Base-by-base conservation (phyloP, 2,329 filamentous ascomycete species). In the Chalara sp. region DNA sequence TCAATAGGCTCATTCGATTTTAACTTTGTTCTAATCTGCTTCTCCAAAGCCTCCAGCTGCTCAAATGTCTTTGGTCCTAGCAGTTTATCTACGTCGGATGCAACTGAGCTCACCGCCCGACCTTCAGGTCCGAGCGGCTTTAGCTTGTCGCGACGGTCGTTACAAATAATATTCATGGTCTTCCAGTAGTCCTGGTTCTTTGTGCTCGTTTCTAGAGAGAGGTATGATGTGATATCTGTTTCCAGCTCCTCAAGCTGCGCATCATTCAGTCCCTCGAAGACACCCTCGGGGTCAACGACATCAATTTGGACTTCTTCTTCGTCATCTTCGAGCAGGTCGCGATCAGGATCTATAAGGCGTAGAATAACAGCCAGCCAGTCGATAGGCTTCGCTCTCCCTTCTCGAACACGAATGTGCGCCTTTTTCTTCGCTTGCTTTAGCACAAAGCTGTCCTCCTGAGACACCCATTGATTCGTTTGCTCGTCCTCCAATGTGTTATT, bases 341-440 rank as follows among this genome's bases (percentile, higher is more conserved):
- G 84, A 46, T 91, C 88, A 32, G 84, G 78, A 66, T 99, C 93
- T 58, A 97, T 84, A 56, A 92, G 88, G 58, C 89, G 84, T 56
- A 99, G 73, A 54, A 88, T 95, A 63, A 97, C 93, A 1, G 91
- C 89, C 44, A 99, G 79, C 76, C 88, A 91, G 71, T 99, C 93
- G 63, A 97, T 92, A 7, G 92, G 87, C 65, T 89, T 91, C 50
- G 92, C 91, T 59, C 95, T 83, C 8, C 87, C 87, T 68, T 95
- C 91, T 60, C 90, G 88, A 44, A 97, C 90, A 40, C 93, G 86
- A 60, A 99, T 95, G 58, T 91, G 88, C 41, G 93, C 92, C 74
- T 96, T 97, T 75, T 95, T 97, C 76, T 97, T 99, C 44, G 92
- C 87, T 71, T 99, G 93, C 69, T 90, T 91, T 63, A 99, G 74